Evolutionary conservation across 2,329 filamentous ascomycete species (phyloP), one percentile per base, ranked within the genome.

Genomic region (Penicillium digitatum): DNA sequence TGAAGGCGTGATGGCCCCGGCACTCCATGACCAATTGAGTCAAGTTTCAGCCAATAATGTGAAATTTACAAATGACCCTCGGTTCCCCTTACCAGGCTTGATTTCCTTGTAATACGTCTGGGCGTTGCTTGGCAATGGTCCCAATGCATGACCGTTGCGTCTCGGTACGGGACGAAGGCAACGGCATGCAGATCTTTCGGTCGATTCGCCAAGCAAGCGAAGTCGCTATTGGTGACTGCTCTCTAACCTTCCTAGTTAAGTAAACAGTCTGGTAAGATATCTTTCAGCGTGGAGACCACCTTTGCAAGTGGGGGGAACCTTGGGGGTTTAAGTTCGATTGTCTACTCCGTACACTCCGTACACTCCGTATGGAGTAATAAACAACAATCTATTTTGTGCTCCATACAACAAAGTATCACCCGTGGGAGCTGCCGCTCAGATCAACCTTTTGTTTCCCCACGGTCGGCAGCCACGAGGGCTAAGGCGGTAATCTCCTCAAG

Each of bases 71-170:
- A 45, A 29, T 44, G n/a, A 44, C 20, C 31, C 31, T 16, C 27
- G 9, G 1, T 45, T 38, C 24, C 40, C 6, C 9, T 37, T 20
- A 52, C 52, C 40, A 39, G 39, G 18, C 12, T 37, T n/a, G 9
- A 31, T 14, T 44, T 37, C 22, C 39, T 14, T 40, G 27, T 48
- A 40, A 27, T 42, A 42, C 24, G n/a, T 26, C 40, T 22, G 29
- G 34, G 24, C 6, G 20, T n/a, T 24, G 37, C 12, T 34, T 4
- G 31, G 18, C 22, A 31, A 49, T 14, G 9, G 9, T 31, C 22
- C 35, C 12, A 35, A 53, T 50, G 54, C 40, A 54, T 31, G 16
- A 42, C 56, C 40, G 56, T 56, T 50, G 42, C n/a, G 39, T 37
- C 16, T 27, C 24, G n/a, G 24, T 14, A 16, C 14, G 18, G 34